Conservation (phyloP, 108 stramenopile species). For the Schizochytrium sp. region DNA sequence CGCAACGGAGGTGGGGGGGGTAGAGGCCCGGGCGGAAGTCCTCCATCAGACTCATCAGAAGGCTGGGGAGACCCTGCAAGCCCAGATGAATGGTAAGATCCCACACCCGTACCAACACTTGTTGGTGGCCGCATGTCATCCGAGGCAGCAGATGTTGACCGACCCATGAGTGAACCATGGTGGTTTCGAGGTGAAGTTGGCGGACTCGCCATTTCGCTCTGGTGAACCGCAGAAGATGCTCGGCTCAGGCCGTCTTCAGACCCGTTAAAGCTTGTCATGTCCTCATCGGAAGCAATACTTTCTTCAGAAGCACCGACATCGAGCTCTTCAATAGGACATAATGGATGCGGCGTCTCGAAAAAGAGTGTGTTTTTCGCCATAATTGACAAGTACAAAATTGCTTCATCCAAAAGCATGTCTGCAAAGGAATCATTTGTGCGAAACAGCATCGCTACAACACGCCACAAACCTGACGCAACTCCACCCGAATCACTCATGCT, state of each 20-base stretch:
- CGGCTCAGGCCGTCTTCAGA: constrained; percentile 8
- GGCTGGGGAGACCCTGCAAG: background rate
- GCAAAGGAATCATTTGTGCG: constrained; percentile 43
- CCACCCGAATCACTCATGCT: constrained; percentile 24
- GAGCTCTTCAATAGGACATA: constrained; percentile 50
- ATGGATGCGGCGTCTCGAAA: constrained; percentile 49
- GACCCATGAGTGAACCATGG: background rate
- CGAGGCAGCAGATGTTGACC: background rate
- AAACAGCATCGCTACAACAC: constrained; percentile 46
- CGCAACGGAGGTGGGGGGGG: constrained; percentile 10
- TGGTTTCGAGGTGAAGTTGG: constrained; percentile 18
- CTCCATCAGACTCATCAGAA: constrained; percentile 33
- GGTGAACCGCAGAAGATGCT: background rate
- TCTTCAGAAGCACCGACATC: background rate
- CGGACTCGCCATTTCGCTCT: constrained; percentile 2
- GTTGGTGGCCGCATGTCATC: constrained; percentile 16
- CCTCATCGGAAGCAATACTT: background rate
- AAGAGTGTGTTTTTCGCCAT: constrained; percentile 41
- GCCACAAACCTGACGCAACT: constrained; percentile 12
- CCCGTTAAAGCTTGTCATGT: background rate
- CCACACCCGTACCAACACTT: constrained; percentile 14
- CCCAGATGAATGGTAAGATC: background rate
- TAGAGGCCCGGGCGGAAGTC: background rate
- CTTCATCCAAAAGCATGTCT: constrained; percentile 60
- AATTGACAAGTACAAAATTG: constrained; percentile 39